Conservation (phyloP, 1,139 yeast genomes). For the Scheffersomyces lignicola region DNA sequence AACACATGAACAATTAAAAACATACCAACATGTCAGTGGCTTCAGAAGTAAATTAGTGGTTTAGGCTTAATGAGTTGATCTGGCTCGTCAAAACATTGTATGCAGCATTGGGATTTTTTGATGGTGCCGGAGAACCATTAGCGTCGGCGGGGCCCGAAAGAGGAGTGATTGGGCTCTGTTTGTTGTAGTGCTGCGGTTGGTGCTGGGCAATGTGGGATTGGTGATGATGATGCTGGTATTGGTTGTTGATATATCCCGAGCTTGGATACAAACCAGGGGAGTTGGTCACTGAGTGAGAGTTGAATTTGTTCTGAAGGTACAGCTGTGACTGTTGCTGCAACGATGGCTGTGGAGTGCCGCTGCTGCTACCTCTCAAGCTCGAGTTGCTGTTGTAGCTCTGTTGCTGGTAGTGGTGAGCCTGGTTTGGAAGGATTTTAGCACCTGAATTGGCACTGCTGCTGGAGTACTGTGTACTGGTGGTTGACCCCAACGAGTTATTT, state of each 20-base stretch:
- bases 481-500: constrained; percentile 7
- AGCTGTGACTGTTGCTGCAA: constrained; percentile 2
- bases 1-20: constrained; percentile 5
- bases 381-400: constrained; percentile 8
- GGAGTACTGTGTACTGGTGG: constrained; percentile 6
- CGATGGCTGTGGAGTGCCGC: constrained; percentile 21
- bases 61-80: constrained; percentile 38
- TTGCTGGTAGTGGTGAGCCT: constrained; percentile 9
- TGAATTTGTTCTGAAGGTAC: background rate
- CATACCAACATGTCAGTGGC: background rate
- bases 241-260: constrained; percentile 19
- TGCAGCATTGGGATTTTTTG: constrained; percentile 13
- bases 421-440: constrained; percentile 4
- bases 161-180: constrained; percentile 2
- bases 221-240: constrained; percentile 21
- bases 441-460: constrained; percentile 5
- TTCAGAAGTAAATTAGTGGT: constrained; percentile 15
- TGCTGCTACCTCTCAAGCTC: constrained; percentile 17
- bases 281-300: constrained; percentile 19
- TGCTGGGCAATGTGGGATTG: constrained; percentile 18
- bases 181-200: constrained; percentile 17
- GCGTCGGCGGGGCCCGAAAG: constrained; percentile 9
- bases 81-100: constrained; percentile 25
- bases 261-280: constrained; percentile 27
- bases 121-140: constrained; percentile 3